Percentiles rank a stretch among this genome's conserved stretches.
These are phyloP conservation scores for Solanum sitiens DNA, from an alignment of 257 asterid genomes.

Conservation along the genomic window DNA sequence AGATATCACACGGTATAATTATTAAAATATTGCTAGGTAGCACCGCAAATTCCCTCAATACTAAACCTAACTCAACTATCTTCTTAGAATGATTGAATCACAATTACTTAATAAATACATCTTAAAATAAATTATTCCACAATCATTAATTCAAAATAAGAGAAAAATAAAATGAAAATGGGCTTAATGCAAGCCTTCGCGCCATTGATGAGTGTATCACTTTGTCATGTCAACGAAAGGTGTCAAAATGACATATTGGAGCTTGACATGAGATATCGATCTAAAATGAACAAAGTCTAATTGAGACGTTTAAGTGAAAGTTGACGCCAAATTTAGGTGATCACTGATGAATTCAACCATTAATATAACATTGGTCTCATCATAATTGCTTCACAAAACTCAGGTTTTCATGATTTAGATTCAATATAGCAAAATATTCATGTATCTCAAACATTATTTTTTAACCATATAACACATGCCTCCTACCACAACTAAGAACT, in stretches of 20 bases:
- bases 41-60: background rate
- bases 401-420: background rate
- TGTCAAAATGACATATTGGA: background rate
- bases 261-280: background rate
- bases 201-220: background rate
- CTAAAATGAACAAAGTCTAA: background rate
- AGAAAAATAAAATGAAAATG: no score
- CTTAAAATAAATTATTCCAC: no score
- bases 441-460: background rate
- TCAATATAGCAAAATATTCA: background rate
- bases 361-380: background rate
- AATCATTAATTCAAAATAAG: no score
- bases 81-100: no score
- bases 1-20: background rate
- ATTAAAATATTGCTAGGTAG: background rate
- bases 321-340: no score
- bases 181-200: background rate
- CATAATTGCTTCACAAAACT: background rate
- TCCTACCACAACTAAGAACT: background rate
- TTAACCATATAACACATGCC: background rate
- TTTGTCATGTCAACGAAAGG: background rate
- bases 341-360: background rate
- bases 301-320: no score
- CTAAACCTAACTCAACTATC: no score
- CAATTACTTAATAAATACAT: no score